These are phyloP conservation scores for Penicillium occitanis DNA, from an alignment of 2,329 filamentous ascomycete species.

Conservation along the genomic window DNA sequence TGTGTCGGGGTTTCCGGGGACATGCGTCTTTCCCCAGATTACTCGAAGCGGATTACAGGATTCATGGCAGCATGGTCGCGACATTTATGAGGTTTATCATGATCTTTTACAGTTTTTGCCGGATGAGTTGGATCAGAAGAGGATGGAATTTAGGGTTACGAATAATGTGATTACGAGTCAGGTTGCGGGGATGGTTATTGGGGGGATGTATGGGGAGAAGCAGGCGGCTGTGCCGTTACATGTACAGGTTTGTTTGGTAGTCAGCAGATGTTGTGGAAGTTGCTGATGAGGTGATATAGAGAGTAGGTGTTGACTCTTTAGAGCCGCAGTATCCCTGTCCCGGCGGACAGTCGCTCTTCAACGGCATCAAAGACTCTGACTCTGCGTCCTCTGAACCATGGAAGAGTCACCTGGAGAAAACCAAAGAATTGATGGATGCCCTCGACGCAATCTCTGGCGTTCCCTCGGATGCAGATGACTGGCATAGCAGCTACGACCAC, in stretches of 20 bases:
- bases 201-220: conserved; percentile 62
- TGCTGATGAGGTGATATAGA: conserved; percentile 2
- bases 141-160: conserved; percentile 68
- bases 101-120: conserved; percentile 69
- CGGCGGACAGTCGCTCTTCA: conserved; percentile 48
- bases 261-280: conserved; percentile 6
- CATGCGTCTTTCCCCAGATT: conserved; percentile 80
- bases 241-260: conserved; percentile 43
- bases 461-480: conserved; percentile 54
- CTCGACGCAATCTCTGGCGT: conserved; percentile 72
- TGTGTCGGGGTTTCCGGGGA: conserved; percentile 66
- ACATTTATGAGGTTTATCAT: conserved; percentile 74
- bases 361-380: conserved; percentile 41
- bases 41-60: conserved; percentile 70
- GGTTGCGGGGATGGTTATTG: conserved; percentile 71
- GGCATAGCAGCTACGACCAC: conserved; percentile 70
- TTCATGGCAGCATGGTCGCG: conserved; percentile 72
- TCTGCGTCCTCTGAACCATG: conserved; percentile 51
- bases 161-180: conserved; percentile 82
- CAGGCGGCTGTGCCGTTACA: conserved; percentile 47
- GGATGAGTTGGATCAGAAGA: conserved; percentile 41
- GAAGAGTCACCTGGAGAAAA: conserved; percentile 62
- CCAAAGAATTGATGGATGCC: conserved; percentile 54
- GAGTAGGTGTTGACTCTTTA: conserved; percentile 63
- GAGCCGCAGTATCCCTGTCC: conserved; percentile 71